A percentile compares a stretch with the other conserved stretches of the same genome.
phyloP scores from a whole-genome alignment of 345 rosid genomes.

The Orychophragmus violaceus region DNA sequence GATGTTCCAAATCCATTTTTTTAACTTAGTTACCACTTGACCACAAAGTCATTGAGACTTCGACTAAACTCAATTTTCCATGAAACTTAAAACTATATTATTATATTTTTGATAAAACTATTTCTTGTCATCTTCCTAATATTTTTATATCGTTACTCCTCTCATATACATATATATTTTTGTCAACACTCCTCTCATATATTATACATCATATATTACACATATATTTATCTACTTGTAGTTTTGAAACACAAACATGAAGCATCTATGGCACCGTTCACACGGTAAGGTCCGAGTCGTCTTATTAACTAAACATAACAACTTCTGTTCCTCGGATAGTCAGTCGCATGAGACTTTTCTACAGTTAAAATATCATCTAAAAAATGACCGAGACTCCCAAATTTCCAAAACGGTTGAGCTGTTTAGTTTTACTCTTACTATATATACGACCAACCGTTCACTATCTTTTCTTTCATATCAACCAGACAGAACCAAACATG shows the following conservation, averaged over 20 bases:
- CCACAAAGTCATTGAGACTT: too few species aligned
- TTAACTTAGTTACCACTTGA: too few species aligned
- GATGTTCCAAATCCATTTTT: too few species aligned
- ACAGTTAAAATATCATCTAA: background rate
- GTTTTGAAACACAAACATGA: background rate
- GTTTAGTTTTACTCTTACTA: conserved; percentile 3
- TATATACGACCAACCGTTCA: conserved; percentile 5
- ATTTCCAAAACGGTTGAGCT: background rate
- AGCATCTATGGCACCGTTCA: conserved; percentile 3
- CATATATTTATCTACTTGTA: background rate
- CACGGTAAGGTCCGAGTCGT: background rate
- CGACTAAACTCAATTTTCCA: too few species aligned
- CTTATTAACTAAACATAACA: background rate
- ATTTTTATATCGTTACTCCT: background rate
- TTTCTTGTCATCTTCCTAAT: background rate
- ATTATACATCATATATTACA: background rate
- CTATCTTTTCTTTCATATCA: background rate
- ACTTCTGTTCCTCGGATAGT: background rate
- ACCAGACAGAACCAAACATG: conserved; percentile 21
- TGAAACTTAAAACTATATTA: background rate
- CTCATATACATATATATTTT: too few species aligned
- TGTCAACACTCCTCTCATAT: too few species aligned
- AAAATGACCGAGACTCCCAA: conserved; percentile 8
- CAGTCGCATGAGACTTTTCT: conserved; percentile 3
- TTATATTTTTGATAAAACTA: background rate